These are phyloP conservation scores for Ogataea polymorpha DNA, from an alignment of 805 yeast genomes.

Conservation along the genomic window DNA sequence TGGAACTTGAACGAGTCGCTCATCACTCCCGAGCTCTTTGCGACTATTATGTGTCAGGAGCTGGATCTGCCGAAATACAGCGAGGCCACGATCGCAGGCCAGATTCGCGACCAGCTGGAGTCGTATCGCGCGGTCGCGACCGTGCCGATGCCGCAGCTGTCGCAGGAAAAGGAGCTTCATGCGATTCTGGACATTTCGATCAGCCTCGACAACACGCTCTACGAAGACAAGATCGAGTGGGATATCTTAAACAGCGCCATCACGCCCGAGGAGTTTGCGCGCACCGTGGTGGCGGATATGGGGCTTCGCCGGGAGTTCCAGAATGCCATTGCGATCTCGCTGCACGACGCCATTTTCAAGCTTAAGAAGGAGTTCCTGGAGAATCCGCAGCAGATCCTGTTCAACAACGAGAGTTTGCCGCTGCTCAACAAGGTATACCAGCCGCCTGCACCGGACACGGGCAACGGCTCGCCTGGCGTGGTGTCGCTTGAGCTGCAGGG, in stretches of 20 bases:
- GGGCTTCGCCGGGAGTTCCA: constrained; percentile 82
- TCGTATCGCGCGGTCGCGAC: constrained; percentile 64
- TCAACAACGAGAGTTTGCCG: constrained; percentile 35
- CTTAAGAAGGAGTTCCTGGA: constrained; percentile 82
- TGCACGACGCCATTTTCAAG: constrained; percentile 75
- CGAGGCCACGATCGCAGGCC: constrained; percentile 60
- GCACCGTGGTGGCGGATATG: constrained; percentile 74
- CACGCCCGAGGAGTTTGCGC: constrained; percentile 84
- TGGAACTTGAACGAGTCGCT: constrained; percentile 70
- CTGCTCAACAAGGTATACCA: constrained; percentile 33
- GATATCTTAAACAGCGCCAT: constrained; percentile 55
- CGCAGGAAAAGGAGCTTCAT: constrained; percentile 50
- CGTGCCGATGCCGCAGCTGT: constrained; percentile 55
- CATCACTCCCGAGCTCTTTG: constrained; percentile 70
- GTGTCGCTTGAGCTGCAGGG: constrained; percentile 36
- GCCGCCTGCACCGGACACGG: constrained; percentile 20
- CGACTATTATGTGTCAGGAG: constrained; percentile 75
- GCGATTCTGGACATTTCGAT: constrained; percentile 80
- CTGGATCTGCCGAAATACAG: constrained; percentile 70
- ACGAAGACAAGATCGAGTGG: constrained; percentile 95
- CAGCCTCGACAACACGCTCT: constrained; percentile 75
- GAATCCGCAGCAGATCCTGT: constrained; percentile 34
- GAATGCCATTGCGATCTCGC: constrained; percentile 83
- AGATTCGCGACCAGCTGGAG: constrained; percentile 78
- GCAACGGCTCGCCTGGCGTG: constrained; percentile 8